Percentiles rank a stretch among this genome's conserved stretches.
These are phyloP conservation scores for Curvularia eragrostidis DNA, from an alignment of 2,329 filamentous ascomycete species.

Conservation along the genomic window DNA sequence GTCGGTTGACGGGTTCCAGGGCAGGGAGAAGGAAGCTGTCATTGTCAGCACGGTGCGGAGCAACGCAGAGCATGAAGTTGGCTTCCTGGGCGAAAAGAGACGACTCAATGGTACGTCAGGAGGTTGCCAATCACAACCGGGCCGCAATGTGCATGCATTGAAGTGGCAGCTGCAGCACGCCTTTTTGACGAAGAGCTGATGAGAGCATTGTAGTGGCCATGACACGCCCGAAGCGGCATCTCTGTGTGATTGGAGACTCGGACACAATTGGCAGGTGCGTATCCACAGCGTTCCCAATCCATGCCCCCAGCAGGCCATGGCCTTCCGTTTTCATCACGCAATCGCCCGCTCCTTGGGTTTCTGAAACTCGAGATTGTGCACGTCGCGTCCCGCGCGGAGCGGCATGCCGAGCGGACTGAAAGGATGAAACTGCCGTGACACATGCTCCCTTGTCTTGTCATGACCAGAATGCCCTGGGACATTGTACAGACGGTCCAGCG, in stretches of 20 bases:
- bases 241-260: constrained; percentile 91
- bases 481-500: neutral
- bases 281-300: constrained; percentile 5
- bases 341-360: neutral
- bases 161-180: neutral
- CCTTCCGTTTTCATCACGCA: neutral
- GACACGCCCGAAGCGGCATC: constrained; percentile 89
- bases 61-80: constrained; percentile 85
- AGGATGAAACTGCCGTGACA: constrained; percentile 27
- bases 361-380: constrained; percentile 19
- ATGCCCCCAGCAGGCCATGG: constrained; percentile 4
- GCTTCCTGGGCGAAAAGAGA: constrained; percentile 90
- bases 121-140: constrained; percentile 7
- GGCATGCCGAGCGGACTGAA: constrained; percentile 10
- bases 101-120: constrained; percentile 79
- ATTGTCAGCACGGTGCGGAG: constrained; percentile 93
- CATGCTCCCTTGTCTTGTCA: constrained; percentile 20
- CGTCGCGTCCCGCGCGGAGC: constrained; percentile 13
- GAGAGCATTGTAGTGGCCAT: constrained; percentile 74
- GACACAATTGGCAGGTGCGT: constrained; percentile 87
- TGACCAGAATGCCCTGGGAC: constrained; percentile 1
- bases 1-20: constrained; percentile 96
- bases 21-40: constrained; percentile 94
- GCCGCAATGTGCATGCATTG: constrained; percentile 4
- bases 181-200: constrained; percentile 19